phyloP scores from a whole-genome alignment of 306 rosid genomes.

The Fagus sylvatica region DNA sequence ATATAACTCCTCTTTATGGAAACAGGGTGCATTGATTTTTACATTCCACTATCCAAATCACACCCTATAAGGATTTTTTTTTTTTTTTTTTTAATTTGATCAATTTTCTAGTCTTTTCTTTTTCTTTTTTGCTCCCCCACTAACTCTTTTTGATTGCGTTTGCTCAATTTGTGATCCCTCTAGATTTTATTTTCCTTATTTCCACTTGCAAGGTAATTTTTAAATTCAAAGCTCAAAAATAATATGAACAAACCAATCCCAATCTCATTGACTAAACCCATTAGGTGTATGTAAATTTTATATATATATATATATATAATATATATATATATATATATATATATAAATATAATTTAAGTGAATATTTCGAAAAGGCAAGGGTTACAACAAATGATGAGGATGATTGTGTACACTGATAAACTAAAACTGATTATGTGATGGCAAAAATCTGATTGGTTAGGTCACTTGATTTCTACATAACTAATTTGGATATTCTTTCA shows the following conservation, averaged over 20 bases:
- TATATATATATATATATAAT: too few relatives aligned
- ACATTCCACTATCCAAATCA: neutral
- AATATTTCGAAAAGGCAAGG: neutral
- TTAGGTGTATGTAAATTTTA: too few relatives aligned
- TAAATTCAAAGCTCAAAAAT: neutral
- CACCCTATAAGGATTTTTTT: neutral
- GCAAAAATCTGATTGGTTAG: neutral
- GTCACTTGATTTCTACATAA: neutral
- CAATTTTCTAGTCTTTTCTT: neutral
- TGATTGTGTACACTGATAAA: neutral
- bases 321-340: too few relatives aligned
- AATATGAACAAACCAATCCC: neutral
- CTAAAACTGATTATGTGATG: neutral
- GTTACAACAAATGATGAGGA: neutral
- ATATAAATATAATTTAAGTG: neutral
- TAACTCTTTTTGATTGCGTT: neutral
- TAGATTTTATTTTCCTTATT: neutral
- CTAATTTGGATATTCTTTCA: neutral
- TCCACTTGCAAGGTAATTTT: neutral
- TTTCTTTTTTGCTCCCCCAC: rapidly evolving
- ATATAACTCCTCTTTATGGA: neutral
- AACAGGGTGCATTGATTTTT: neutral
- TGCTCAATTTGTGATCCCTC: neutral
- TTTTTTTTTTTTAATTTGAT: neutral
- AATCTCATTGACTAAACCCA: neutral